phyloP scores from a whole-genome alignment of 148 eudicot species.

The Gaultheria prostrata region DNA sequence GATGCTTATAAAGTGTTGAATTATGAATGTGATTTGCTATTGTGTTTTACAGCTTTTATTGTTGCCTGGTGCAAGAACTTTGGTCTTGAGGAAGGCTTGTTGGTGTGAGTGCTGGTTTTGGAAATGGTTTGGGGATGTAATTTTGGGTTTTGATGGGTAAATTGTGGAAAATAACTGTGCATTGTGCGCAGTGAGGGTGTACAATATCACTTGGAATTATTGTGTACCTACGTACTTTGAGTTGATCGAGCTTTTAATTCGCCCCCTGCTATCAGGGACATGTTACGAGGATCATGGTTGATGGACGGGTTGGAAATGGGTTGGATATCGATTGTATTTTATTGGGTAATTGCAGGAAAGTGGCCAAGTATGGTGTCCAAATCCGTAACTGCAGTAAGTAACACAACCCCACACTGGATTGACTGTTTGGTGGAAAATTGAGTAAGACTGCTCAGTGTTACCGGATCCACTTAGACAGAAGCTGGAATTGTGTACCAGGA shows the following conservation, averaged over 20 bases:
- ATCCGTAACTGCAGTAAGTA: conserved; percentile 1
- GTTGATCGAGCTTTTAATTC: conserved; percentile 3
- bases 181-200: background rate
- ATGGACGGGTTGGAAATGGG: conserved; percentile 6
- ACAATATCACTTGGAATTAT: conserved; percentile 8
- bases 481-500: conserved; percentile 9
- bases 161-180: conserved; percentile 1
- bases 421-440: background rate
- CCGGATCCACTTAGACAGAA: background rate
- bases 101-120: conserved; percentile 39
- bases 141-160: conserved; percentile 36
- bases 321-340: background rate
- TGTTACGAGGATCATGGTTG: conserved; percentile 4
- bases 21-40: conserved; percentile 48
- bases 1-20: conserved; percentile 24
- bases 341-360: background rate
- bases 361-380: background rate
- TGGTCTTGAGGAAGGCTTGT: conserved; percentile 76
- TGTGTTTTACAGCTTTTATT: conserved; percentile 73
- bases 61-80: conserved; percentile 79
- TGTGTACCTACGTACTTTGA: background rate
- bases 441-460: background rate
- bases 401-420: background rate
- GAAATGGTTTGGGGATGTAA: conserved; percentile 41
- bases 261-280: conserved; percentile 7